Base-by-base conservation (phyloP, 2,329 filamentous ascomycete species). In the Trichophyton equinum region DNA sequence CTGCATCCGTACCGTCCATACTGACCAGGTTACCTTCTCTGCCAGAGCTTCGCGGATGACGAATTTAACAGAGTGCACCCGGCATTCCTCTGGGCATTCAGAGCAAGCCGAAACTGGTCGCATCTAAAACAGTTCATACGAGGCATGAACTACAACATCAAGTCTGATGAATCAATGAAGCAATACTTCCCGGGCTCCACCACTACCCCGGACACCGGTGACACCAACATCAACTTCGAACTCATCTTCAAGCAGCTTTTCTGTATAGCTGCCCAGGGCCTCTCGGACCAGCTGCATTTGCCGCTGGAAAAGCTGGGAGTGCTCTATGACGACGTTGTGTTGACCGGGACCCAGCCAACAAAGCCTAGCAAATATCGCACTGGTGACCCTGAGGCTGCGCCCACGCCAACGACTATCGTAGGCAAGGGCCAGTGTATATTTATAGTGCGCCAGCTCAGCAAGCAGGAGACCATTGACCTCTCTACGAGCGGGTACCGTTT, bases 21-120 rank as follows among this genome's bases (percentile, higher is more conserved):
- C 55, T 57, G 15, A 57, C 27, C 22, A 5, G 11, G 33, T 11
- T 57, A 15, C 5, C 40, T 44, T 11, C 33, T 38, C 33, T 38
- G 11, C 27, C 55, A 76, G 73, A 76, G 72, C 6, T 84, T 83
- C 30, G 82, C 86, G 59, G 83, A 85, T 62, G 89, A 95, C 63
- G 82, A 85, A 13, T 91, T 96, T 68, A 85, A 84, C 61, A 84
- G 85, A 25, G 82, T 83, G 0, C 89, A 95, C 69, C 83, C 88
- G 0, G 83, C 91, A 1, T 95, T 94, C 72, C 84, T 91, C 57
- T 95, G 91, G 91, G 86, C 94, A 68, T 95, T 88, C 69, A 83
- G 88, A 61, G 88, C 89, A 2, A 89, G 88, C 5, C 81, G 85
- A 62, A 87, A 91, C 71, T 96, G 91, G 91, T 70, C 75, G 6